A percentile compares a stretch with the other conserved stretches of the same genome.
Evolutionary conservation across 192 early-diverging fungal genomes (phyloP).

Genomic region (Coemansia sp.): DNA sequence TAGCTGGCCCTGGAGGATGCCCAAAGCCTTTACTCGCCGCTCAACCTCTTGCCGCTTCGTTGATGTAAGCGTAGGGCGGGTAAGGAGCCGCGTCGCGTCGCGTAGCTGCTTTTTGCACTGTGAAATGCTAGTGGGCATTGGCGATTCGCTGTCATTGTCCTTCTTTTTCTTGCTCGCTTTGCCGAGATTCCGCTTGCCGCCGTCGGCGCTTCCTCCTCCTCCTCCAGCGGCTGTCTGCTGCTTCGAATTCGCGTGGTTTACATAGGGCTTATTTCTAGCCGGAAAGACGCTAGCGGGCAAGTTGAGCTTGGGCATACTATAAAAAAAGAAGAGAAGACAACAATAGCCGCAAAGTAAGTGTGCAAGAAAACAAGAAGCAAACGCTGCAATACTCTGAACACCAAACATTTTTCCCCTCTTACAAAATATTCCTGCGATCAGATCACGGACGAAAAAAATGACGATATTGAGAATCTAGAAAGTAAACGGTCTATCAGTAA

Average conservation of each 20-base stretch:
- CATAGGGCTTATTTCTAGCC: neutral
- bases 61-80: slow-evolving; percentile 14
- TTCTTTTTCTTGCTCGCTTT: neutral
- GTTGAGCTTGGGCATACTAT: neutral
- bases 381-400: too few species aligned
- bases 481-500: slow-evolving; percentile 1
- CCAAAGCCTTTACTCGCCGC: slow-evolving; percentile 34
- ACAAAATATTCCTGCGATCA: too few species aligned
- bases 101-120: slow-evolving; percentile 46
- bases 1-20: slow-evolving; percentile 18
- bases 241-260: neutral
- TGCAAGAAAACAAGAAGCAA: too few species aligned
- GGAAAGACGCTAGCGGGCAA: slow-evolving; percentile 1
- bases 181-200: neutral
- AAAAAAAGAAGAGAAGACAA: neutral
- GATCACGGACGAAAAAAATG: too few species aligned
- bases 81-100: slow-evolving; percentile 23
- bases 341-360: too few species aligned
- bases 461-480: neutral
- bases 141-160: neutral
- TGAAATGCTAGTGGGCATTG: slow-evolving; percentile 26
- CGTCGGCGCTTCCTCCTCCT: neutral
- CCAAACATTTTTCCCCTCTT: too few species aligned
- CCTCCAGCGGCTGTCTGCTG: neutral
- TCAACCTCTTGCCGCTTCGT: slow-evolving; percentile 33